Evolutionary conservation across 1,139 yeast species (phyloP).

Genomic region (Candida dubliniensis): DNA sequence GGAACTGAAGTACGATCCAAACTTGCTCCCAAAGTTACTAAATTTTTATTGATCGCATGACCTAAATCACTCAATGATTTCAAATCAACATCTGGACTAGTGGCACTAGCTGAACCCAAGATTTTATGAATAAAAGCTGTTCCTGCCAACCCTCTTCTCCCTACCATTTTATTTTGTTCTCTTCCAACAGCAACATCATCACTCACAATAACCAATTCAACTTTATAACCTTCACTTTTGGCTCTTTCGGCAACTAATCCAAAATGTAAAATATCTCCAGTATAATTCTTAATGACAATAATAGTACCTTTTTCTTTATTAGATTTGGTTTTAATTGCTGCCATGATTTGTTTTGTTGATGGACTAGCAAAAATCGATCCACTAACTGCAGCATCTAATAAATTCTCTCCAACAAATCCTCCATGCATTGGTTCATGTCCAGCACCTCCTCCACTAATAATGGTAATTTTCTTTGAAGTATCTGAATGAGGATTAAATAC

Average conservation of each 20-base stretch:
- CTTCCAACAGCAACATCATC: slow-evolving; percentile 95
- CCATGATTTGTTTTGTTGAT: slow-evolving; percentile 79
- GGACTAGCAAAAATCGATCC: slow-evolving; percentile 93
- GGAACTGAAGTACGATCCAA: slow-evolving; percentile 90
- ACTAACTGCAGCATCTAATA: slow-evolving; percentile 83
- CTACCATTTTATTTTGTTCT: slow-evolving; percentile 84
- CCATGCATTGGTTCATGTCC: slow-evolving; percentile 96
- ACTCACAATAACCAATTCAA: slow-evolving; percentile 72
- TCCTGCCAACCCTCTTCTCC: slow-evolving; percentile 92
- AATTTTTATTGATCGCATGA: slow-evolving; percentile 54
- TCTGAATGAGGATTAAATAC: slow-evolving; percentile 48
- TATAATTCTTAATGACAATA: slow-evolving; percentile 82
- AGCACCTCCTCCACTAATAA: slow-evolving; percentile 91
- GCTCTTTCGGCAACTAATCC: slow-evolving; percentile 90
- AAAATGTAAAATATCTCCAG: slow-evolving; percentile 91
- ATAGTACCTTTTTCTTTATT: slow-evolving; percentile 62
- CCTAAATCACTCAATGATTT: slow-evolving; percentile 63
- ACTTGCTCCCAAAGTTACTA: slow-evolving; percentile 88
- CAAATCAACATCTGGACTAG: slow-evolving; percentile 33
- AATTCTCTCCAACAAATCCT: slow-evolving; percentile 83
- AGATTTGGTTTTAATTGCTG: slow-evolving; percentile 64
- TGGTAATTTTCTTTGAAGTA: slow-evolving; percentile 54
- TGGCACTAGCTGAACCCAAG: slow-evolving; percentile 66
- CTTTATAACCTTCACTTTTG: slow-evolving; percentile 68
- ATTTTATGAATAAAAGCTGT: slow-evolving; percentile 84